These are phyloP conservation scores for Microbotryum silenes-acaulis DNA, from an alignment of 1,284 basidiomycete species.

Conservation along the genomic window DNA sequence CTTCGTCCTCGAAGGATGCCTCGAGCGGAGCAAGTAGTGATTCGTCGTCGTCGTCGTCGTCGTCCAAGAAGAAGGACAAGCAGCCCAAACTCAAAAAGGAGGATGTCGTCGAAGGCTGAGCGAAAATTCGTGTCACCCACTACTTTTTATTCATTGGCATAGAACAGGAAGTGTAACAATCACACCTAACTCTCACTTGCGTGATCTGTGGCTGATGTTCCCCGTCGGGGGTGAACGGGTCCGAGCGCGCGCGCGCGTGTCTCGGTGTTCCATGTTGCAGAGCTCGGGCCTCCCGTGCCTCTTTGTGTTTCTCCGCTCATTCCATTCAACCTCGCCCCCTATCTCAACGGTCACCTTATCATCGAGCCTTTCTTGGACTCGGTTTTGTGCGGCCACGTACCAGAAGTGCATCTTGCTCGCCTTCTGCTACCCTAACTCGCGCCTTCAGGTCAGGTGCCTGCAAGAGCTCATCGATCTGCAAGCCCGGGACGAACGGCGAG, in stretches of 20 bases:
- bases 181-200: not conserved
- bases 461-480: no score
- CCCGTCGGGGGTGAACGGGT: not conserved
- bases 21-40: constrained; percentile 53
- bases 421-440: no score
- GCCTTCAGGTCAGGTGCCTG: no score
- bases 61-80: constrained; percentile 56
- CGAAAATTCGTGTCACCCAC: not conserved
- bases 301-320: no score
- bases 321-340: no score
- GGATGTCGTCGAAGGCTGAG: constrained; percentile 67
- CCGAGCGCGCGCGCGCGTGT: not conserved
- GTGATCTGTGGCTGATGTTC: not conserved
- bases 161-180: not conserved
- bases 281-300: not conserved
- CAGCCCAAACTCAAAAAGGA: constrained; percentile 71
- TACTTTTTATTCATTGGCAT: not conserved
- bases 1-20: constrained; percentile 64
- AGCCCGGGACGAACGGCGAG: no score
- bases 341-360: no score
- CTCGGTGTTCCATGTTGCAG: not conserved
- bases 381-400: no score
- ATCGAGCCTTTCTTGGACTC: no score
- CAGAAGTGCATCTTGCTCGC: no score
- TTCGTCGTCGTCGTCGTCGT: no score